phyloP scores from a whole-genome alignment of 176 grass and related monocot species.

The Rhynchospora breviuscula region DNA sequence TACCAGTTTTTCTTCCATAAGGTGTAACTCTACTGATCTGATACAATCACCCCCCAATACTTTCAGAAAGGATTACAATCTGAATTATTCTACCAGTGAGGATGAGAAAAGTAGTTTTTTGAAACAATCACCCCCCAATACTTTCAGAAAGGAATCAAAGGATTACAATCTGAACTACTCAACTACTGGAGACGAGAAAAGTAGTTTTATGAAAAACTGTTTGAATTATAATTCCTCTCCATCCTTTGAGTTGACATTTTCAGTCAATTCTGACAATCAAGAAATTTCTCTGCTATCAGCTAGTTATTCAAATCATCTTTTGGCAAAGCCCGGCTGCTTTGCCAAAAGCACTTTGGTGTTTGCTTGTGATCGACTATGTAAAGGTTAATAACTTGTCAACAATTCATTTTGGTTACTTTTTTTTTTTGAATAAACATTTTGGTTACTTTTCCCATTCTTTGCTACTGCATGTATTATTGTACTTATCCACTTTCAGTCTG shows the following conservation, averaged over 20 bases:
- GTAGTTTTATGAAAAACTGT: neutral
- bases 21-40: neutral
- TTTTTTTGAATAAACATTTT: no score
- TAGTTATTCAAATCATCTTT: neutral
- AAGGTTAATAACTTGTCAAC: neutral
- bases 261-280: neutral
- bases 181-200: neutral
- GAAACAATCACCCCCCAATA: neutral
- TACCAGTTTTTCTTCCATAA: neutral
- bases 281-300: neutral
- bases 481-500: neutral
- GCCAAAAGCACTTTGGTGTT: neutral
- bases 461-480: neutral
- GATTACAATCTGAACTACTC: neutral
- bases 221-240: neutral
- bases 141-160: neutral
- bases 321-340: neutral
- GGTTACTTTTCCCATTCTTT: neutral
- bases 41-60: neutral
- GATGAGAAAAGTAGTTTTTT: neutral
- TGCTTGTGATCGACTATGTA: neutral
- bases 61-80: neutral
- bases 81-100: neutral
- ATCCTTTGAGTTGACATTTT: neutral
- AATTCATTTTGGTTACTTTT: neutral